Evolutionary conservation across 2,329 filamentous ascomycete species (phyloP), one percentile per base, ranked within the genome.

Genomic region (Aspergillus sp.): DNA sequence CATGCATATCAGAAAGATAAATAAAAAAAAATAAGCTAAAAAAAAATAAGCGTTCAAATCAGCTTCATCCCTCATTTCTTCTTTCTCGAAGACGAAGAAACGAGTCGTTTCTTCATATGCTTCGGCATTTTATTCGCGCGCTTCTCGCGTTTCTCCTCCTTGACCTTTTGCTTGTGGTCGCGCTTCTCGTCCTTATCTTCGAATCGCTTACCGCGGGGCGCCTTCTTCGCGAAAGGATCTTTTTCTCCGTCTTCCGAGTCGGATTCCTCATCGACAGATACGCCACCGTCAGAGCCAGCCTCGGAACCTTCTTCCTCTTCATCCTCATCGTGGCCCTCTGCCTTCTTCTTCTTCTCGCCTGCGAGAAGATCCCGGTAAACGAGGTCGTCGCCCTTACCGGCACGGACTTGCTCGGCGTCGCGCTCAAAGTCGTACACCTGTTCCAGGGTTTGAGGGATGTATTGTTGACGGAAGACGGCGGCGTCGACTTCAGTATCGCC

Each of bases 371-470:
- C 91, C 64, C 88, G 87, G 79, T 98, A 98, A 1, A 97, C 87
- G 0, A 97, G 82, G n/a, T 90, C 87, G 12, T 87, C 85, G 19
- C 89, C 91, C 65, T 90, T 84, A 5, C 92, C 92, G 47, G 87
- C 83, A 7, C 86, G 86, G 21, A 97, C 85, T 74, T 88, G 88
- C 68, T 91, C 89, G 2, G 88, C 91, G 68, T 98, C 95, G 68
- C 93, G 89, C 77, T 98, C 95, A 54, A 97, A 88, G 73, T 99
- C 93, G 76, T 97, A 97, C 4, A 99, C 94, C 72, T 99, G 92
- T 67, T 98, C 91, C 47, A 99, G 83, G 0, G 91, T 98, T 76
- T 97, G 93, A 0, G 95, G 95, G 55, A 99, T 98, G 76, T 96
- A 99, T 75, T 97, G 92, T 70, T 97, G 90, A 69, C 94, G 86